Conservation (phyloP, 257 asterid genomes). For the Lithospermum erythrorhizon region DNA sequence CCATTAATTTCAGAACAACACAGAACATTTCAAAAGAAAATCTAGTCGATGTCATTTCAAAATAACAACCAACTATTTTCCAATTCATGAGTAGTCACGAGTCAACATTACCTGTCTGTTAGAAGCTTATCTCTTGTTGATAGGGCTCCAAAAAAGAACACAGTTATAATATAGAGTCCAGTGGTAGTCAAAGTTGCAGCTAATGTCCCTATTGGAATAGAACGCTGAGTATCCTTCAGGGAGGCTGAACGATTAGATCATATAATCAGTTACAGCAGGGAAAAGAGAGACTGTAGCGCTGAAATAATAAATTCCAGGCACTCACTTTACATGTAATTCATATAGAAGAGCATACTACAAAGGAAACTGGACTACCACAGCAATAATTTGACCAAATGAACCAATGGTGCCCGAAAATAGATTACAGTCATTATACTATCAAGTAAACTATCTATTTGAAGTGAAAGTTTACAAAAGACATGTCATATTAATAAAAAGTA, state of each 20-base stretch:
- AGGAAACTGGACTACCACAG: background rate
- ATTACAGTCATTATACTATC: background rate
- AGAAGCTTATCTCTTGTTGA: slow-evolving; percentile 93
- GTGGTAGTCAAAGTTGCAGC: slow-evolving; percentile 86
- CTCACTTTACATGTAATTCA: background rate
- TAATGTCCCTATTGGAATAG: slow-evolving; percentile 91
- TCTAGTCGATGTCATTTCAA: background rate
- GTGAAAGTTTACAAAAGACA: too few relatives aligned
- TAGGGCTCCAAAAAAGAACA: slow-evolving; percentile 83
- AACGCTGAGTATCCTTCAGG: slow-evolving; percentile 93
- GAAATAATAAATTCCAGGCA: slow-evolving; percentile 22
- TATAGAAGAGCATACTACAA: background rate
- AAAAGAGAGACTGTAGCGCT: slow-evolving; percentile 99
- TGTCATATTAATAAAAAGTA: too few relatives aligned
- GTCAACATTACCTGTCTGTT: slow-evolving; percentile 68
- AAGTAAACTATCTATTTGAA: background rate
- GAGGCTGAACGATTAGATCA: slow-evolving; percentile 99
- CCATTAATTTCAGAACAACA: background rate
- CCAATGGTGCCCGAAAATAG: background rate
- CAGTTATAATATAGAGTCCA: slow-evolving; percentile 62
- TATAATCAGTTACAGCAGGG: slow-evolving; percentile 99
- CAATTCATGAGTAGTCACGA: background rate
- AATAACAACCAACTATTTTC: too few relatives aligned
- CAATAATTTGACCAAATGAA: background rate
- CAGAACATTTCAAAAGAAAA: background rate